Evolutionary conservation across 148 eudicot genomes (phyloP), one percentile per base, ranked within the genome.

Genomic region (Vaccinium vitisidaea): DNA sequence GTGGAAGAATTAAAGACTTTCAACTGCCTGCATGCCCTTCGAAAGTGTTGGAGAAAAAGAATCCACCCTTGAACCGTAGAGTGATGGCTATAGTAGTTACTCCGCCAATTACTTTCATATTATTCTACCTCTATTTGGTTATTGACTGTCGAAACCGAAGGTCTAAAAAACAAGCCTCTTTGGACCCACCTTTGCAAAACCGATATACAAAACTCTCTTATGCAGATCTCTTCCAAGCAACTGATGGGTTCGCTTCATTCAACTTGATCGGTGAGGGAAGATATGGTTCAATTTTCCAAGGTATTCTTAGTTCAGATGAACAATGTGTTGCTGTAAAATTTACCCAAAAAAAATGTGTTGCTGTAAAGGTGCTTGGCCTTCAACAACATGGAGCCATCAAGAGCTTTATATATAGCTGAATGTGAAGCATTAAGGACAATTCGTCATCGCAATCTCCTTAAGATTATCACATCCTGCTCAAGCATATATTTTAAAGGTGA

Each of bases 1-100:
- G 90, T 30, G 90, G 90, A 82, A 86, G 90, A 25, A 52, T 58
- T 6, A 58, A 58, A 5, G n/a, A 58, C 52, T n/a, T 88, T 18
- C 13, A 79, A 14, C 75, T 88, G 27, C 75, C 79, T 49, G 3
- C 81, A n/a, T 85, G 89, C 43, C 79, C 75, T 0, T 23, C 8
- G 9, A 9, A 49, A 49, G 30, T 0, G 16, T 53, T 53, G 56
- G 56, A 53, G 16, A 53, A 53, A 12, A 53, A 11, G 30, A 27
- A 27, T 27, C 30, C 30, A 27, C 30, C 30, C 30, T 27, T 27
- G 56, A 53, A 53, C 56, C 13, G 13, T 53, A 53, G 14, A 53
- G 56, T 27, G 30, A 53, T 13, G 13, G 13, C 56, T 53, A 11
- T 53, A 53, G 56, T 12, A 53, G 56, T 12, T 53, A 53, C 16